These are phyloP conservation scores for Populus hybrid DNA, from an alignment of 441 rosid genomes.

Conservation along the genomic window DNA sequence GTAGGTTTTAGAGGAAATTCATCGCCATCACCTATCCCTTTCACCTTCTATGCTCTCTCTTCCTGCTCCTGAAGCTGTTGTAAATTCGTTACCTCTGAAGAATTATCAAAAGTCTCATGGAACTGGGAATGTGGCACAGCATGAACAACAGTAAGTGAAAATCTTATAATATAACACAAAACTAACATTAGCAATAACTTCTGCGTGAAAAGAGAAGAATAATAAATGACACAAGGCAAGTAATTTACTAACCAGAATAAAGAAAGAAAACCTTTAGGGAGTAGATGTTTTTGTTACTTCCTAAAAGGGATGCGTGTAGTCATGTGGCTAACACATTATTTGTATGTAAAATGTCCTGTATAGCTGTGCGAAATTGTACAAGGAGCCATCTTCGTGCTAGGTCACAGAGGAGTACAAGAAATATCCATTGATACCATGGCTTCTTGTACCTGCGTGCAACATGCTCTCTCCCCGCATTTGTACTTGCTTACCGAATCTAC, in stretches of 20 bases:
- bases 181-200: no score
- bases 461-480: neutral
- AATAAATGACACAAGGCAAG: neutral
- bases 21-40: constrained; percentile 47
- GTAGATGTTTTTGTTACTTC: neutral
- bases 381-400: neutral
- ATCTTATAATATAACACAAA: no score
- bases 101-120: constrained; percentile 31
- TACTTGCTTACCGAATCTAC: neutral
- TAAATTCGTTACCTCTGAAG: constrained; percentile 58
- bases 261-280: neutral
- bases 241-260: neutral
- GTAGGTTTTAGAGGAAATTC: constrained; percentile 73
- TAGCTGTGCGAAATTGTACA: neutral
- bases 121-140: constrained; percentile 24
- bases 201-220: no score
- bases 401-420: neutral
- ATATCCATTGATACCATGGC: neutral
- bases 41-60: constrained; percentile 42
- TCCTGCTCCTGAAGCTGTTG: constrained; percentile 66
- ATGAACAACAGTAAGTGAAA: constrained; percentile 48
- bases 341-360: neutral
- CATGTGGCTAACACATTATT: neutral
- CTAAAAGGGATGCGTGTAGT: neutral
- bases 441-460: neutral